Base-by-base conservation (phyloP, 2,329 filamentous ascomycete genomes). In the Magnaporthiopsis incrustans region DNA sequence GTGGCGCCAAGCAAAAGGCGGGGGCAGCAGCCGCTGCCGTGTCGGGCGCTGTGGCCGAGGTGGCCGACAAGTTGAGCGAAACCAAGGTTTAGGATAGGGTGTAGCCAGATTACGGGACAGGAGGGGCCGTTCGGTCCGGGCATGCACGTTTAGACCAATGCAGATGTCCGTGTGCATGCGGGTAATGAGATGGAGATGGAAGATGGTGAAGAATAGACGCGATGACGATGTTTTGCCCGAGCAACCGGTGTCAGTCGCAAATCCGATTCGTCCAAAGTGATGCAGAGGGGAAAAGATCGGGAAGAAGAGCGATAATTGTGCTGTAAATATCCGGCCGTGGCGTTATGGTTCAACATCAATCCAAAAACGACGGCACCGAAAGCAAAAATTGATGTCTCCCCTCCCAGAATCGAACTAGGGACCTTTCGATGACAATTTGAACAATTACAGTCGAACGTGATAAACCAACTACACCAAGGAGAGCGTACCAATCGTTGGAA, bases 51-150 rank as follows among this genome's bases (percentile, higher is more conserved):
- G 71, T 71, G 59, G 66, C 65, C 59, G 64, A 71, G 64, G 65
- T 68, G 11, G 70, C 70, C 2, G 71, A 73, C 35, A 70, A 70
- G 67, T 66, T 73, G 64, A 70, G 71, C 68, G 64, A 71, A 44
- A 68, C 69, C 63, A 69, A 66, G 59, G 69, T 73, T 60, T 72
- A 70, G 62, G 30, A 56, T 30, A 35, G 44, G 8, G 10, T 10
- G 7, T 22, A 25, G 7, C 6, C 4, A 18, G 18, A 53, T 25
- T 2, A 25, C 11, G 22, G 44, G n/a, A 53, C 3, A 53, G 8
- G 3, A 10, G 14, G 4, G 5, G 7, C 44, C n/a, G 22, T 25
- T 10, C 18, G 11, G 44, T 53, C 18, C 44, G 7, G n/a, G 22
- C 44, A 53, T 53, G 44, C 44, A 53, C 44, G 44, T 53, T 53